Base-by-base conservation (phyloP, 169 alveolate species). In the Cryptosporidium ubiquitum region DNA sequence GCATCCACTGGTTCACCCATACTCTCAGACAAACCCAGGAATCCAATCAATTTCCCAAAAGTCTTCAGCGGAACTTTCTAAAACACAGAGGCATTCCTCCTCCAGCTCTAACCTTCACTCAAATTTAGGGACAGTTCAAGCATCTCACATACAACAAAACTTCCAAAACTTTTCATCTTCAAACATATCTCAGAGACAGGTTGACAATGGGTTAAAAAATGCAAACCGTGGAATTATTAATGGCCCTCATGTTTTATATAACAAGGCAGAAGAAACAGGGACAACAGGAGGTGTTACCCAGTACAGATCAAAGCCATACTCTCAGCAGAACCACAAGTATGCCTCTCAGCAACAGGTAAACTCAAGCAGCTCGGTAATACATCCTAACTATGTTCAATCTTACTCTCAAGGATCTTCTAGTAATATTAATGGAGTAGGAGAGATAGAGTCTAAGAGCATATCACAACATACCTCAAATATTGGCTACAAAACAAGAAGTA, bases 21-120 rank as follows among this genome's bases (percentile, higher is more conserved):
- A 73, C 51, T 73, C 70, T 18, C 85, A 73, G n/a, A 58, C 47
- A 23, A 23, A 51, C 68, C 51, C 85, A 49, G 47, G 39, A 31
- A 14, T 6, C 20, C 84, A 70, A 70, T 23, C 42, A 70, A 7
- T 29, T 3, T 20, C 84, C 51, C 44, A 49, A 49, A 70, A 26
- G 84, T 3, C 58, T 68, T 37, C 74, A 5, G 29, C 9, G 5
- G 44, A 68, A n/a, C 44, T 29, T 37, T 68, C 74, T 31, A 18
- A 68, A 37, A 20, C 74, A 20, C 47, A 68, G 9, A 20, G 61
- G 6, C 29, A 51, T 16, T 64, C 52, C 70, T 29, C 70, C 70
- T 64, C 71, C 51, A 31, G 51, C 39, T 64, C 71, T 3, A 64
- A 7, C 68, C 37, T 31, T 31, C 40, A 12, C 7, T 29, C 71